Evolutionary conservation across 2,329 filamentous ascomycete genomes (phyloP).

Genomic region (Penicillium sp.): DNA sequence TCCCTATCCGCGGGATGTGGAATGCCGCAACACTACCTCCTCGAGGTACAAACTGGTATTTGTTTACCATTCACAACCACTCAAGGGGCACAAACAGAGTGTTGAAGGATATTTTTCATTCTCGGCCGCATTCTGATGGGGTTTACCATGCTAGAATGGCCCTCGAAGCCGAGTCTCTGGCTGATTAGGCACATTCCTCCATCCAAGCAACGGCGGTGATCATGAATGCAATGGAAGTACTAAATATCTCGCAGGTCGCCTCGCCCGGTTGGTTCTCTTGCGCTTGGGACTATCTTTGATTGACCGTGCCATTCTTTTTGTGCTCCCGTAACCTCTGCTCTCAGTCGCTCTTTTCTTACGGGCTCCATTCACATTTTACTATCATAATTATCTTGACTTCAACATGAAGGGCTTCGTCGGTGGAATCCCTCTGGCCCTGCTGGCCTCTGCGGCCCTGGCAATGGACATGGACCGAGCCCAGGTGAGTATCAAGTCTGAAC

Average conservation of each 20-base stretch:
- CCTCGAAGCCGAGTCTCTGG: slow-evolving; percentile 2
- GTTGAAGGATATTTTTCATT: slow-evolving; percentile 14
- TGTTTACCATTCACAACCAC: slow-evolving; percentile 11
- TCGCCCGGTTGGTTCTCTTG: neutral
- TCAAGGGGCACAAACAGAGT: neutral
- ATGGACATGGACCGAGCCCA: slow-evolving; percentile 16
- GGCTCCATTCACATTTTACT: slow-evolving; percentile 4
- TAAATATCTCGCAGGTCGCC: slow-evolving; percentile 18
- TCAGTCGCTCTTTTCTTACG: slow-evolving; percentile 20
- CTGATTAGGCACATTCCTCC: slow-evolving; percentile 15
- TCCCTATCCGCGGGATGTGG: slow-evolving; percentile 6
- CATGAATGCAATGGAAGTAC: slow-evolving; percentile 18
- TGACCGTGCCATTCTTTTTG: slow-evolving; percentile 19
- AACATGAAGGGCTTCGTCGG: slow-evolving; percentile 35
- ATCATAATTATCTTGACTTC: slow-evolving; percentile 6
- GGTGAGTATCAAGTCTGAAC: slow-evolving; percentile 12
- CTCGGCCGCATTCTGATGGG: slow-evolving; percentile 19
- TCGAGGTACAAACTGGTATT: neutral
- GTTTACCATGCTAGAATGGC: slow-evolving; percentile 1
- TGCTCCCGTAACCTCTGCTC: slow-evolving; percentile 9
- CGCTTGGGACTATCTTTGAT: slow-evolving; percentile 7
- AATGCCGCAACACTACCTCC: slow-evolving; percentile 16
- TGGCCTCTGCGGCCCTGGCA: slow-evolving; percentile 30
- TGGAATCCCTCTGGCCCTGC: slow-evolving; percentile 33
- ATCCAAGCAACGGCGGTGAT: slow-evolving; percentile 5